phyloP scores from a whole-genome alignment of 2,329 filamentous ascomycete genomes.

The Fusarium liriodendri region DNA sequence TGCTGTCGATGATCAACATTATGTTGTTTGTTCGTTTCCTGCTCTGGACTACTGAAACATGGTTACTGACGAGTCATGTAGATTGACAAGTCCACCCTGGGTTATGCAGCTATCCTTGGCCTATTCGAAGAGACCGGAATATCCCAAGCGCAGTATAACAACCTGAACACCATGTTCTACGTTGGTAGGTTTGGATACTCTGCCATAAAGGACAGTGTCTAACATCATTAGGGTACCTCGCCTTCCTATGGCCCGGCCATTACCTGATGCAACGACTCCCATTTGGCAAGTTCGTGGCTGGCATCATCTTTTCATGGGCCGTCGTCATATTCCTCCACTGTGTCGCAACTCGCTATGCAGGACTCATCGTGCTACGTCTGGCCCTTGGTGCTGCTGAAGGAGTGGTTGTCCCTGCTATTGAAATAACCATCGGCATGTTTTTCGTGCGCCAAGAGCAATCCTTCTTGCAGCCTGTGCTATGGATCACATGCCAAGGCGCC shows the following conservation, averaged over 20 bases:
- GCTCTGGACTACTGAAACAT: neutral
- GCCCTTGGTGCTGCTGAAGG: slow-evolving; percentile 51
- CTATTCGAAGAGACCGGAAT: slow-evolving; percentile 55
- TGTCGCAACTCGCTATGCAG: slow-evolving; percentile 49
- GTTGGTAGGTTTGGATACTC: slow-evolving; percentile 45
- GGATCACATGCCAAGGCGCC: slow-evolving; percentile 48
- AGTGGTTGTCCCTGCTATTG: slow-evolving; percentile 52
- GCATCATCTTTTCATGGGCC: slow-evolving; percentile 49
- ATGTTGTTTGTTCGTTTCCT: slow-evolving; percentile 49
- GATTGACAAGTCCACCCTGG: slow-evolving; percentile 55
- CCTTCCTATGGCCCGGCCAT: slow-evolving; percentile 52
- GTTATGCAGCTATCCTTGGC: slow-evolving; percentile 54
- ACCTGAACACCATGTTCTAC: slow-evolving; percentile 55
- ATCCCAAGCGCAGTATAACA: slow-evolving; percentile 52
- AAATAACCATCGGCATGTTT: slow-evolving; percentile 55
- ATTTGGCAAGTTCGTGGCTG: slow-evolving; percentile 50
- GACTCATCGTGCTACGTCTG: slow-evolving; percentile 51
- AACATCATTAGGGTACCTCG: slow-evolving; percentile 47
- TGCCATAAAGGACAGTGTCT: fast-evolving
- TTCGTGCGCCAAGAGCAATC: slow-evolving; percentile 50
- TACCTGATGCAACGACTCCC: slow-evolving; percentile 54
- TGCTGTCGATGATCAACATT: slow-evolving; percentile 50
- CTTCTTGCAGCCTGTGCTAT: slow-evolving; percentile 48
- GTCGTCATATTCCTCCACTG: slow-evolving; percentile 52
- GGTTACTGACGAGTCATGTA: slow-evolving; percentile 3